These are phyloP conservation scores for Ilyonectria destructans DNA, from an alignment of 2,329 filamentous ascomycete species.

Conservation along the genomic window DNA sequence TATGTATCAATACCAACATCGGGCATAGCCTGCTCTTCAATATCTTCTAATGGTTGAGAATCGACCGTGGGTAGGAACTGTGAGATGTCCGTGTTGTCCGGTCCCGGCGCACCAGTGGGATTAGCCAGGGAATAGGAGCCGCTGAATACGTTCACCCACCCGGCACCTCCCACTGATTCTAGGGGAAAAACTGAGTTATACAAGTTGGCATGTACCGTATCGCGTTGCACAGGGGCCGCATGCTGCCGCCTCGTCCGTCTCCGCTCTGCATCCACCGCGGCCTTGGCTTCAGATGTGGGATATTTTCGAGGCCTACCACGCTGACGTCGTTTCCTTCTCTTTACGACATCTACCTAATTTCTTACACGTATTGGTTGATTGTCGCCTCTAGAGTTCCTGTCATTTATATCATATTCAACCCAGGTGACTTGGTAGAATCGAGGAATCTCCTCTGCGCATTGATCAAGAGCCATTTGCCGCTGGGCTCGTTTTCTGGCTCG, in stretches of 20 bases:
- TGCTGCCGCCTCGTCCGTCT: background rate
- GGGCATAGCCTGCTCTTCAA: conserved; percentile 4
- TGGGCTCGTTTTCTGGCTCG: no score
- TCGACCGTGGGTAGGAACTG: background rate
- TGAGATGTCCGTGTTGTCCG: background rate
- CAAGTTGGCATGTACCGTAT: background rate
- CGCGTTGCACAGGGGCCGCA: background rate
- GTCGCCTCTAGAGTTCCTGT: no score
- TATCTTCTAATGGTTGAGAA: background rate
- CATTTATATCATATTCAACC: no score
- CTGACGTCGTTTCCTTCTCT: no score
- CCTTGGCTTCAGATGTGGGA: no score
- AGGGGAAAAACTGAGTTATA: background rate
- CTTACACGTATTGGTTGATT: no score
- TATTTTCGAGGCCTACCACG: no score
- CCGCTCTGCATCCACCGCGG: conserved; percentile 9
- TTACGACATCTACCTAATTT: no score
- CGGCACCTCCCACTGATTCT: background rate
- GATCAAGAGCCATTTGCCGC: no score
- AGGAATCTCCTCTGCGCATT: no score
- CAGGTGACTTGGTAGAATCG: no score
- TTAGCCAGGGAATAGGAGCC: background rate
- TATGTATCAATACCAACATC: background rate
- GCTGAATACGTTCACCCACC: background rate
- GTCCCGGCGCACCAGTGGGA: background rate